Conservation (phyloP, 257 asterid genomes). For the Osmanthus fragrans region DNA sequence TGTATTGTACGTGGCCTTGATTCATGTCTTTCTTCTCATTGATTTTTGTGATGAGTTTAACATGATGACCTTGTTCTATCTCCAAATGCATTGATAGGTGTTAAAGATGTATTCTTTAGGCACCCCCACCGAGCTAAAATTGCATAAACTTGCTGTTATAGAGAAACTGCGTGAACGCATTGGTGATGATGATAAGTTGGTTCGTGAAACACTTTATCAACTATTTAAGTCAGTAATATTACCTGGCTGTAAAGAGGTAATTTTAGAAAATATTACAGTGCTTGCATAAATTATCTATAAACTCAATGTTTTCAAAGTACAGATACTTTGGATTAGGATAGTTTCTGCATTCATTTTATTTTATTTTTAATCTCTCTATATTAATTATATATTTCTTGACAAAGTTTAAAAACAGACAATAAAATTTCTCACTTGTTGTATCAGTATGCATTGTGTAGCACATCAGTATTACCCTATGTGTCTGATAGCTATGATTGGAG, state of each 20-base stretch:
- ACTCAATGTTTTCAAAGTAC: not conserved
- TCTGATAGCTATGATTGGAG: constrained; percentile 2
- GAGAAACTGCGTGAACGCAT: constrained; percentile 92
- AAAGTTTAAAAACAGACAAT: not conserved
- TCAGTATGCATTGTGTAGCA: not conserved
- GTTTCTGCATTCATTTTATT: constrained; percentile 1
- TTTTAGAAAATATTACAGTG: not conserved
- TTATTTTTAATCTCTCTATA: constrained; percentile 1
- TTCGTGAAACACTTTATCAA: constrained; percentile 80
- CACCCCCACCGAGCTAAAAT: constrained; percentile 80
- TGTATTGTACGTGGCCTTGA: not conserved
- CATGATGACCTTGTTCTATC: constrained; percentile 12
- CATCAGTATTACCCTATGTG: constrained; percentile 2
- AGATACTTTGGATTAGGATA: constrained; percentile 9
- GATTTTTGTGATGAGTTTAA: constrained; percentile 13
- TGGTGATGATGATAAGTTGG: constrained; percentile 79
- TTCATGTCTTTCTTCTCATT: constrained; percentile 17
- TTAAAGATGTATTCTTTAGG: constrained; percentile 66
- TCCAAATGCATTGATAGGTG: constrained; percentile 75
- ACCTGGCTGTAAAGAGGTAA: constrained; percentile 73
- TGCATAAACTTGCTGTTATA: constrained; percentile 75
- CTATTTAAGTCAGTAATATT: constrained; percentile 79
- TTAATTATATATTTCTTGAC: too few species aligned
- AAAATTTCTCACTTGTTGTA: not conserved
- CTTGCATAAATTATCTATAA: not conserved